Conservation (phyloP, 257 asterid species). For the Penstemon newberryi region DNA sequence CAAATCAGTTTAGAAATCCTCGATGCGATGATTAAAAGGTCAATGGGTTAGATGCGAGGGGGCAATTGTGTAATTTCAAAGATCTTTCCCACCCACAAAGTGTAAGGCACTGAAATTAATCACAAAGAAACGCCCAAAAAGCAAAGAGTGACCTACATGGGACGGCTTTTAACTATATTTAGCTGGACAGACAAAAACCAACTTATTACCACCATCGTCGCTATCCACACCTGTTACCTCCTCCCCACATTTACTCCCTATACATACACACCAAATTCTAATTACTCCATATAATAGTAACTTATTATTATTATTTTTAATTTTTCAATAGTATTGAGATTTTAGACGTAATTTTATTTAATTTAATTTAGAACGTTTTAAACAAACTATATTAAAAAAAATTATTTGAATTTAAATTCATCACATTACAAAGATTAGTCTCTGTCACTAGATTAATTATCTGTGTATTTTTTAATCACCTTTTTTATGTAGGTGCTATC, state of each 20-base stretch:
- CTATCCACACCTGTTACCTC: constrained; percentile 46
- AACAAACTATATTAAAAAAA: not conserved
- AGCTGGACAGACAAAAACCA: constrained; percentile 89
- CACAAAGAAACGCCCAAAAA: constrained; percentile 33
- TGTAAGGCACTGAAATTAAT: constrained; percentile 25
- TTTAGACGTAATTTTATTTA: too few species aligned
- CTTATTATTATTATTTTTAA: too few species aligned
- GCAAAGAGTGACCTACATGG: constrained; percentile 84
- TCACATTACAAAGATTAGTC: too few species aligned
- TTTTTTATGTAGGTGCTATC: constrained; percentile 1
- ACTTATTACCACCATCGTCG: constrained; percentile 76
- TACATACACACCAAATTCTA: too few species aligned
- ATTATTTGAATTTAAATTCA: not conserved
- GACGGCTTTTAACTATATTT: constrained; percentile 93
- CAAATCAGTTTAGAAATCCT: constrained; percentile 18
- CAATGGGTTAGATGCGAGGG: constrained; percentile 52
- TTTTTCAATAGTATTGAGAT: too few species aligned
- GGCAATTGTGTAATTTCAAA: constrained; percentile 34
- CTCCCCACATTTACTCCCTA: not conserved
- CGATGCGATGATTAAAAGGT: constrained; percentile 41
- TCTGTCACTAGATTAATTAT: too few species aligned
- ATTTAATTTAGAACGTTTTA: too few species aligned
- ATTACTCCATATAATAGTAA: not conserved
- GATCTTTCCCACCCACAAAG: constrained; percentile 40
- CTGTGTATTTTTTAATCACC: not conserved